Evolutionary conservation across 73 alveolate species (phyloP), one percentile per base, ranked within the genome.

Genomic region (Blepharisma stoltei): DNA sequence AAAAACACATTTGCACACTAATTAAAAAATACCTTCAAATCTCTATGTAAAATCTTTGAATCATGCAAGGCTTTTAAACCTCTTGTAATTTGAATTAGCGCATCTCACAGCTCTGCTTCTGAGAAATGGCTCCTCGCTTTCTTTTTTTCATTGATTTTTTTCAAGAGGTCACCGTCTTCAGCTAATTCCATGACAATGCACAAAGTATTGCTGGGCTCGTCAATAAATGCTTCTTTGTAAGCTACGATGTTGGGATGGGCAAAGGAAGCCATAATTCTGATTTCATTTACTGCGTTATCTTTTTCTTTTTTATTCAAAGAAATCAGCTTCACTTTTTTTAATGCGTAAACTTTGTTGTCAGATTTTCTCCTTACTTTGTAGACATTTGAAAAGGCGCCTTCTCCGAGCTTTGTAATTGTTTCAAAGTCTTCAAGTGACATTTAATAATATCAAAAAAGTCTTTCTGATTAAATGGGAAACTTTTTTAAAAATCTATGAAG

Each of bases 171-270:
- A 0, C 98, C 98, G 38, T 89, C 78, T 70, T 94, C 95, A 67
- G 96, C 88, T 79, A 77, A 94, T 81, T 94, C 98, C 97, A 94
- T 90, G 23, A 94, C 90, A 69, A 94, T 94, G 73, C 87, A 80
- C 49, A 94, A 83, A 76, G 81, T 77, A 27, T 83, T 83, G 66
- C 84, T 81, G 50, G 41, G 41, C 41, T 32, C 41, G 41, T 91
- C 94, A 68, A 85, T 89, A 71, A 94, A 94, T 20, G 96, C 86
- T 54, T 89, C 96, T 46, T 71, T 81, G 80, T 94, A 94, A 78
- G 88, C 81, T 5, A 88, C 97, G 43, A 91, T 89, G 70, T 93
- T 90, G 7, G 80, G 82, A 7, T 80, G 75, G 6, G 83, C 77
- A 7, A 88, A 70, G 45, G 52, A 71, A 18, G 80, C 86, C 68